Base-by-base conservation (phyloP, 306 rosid species). In the Gynostemma pentaphyllum region DNA sequence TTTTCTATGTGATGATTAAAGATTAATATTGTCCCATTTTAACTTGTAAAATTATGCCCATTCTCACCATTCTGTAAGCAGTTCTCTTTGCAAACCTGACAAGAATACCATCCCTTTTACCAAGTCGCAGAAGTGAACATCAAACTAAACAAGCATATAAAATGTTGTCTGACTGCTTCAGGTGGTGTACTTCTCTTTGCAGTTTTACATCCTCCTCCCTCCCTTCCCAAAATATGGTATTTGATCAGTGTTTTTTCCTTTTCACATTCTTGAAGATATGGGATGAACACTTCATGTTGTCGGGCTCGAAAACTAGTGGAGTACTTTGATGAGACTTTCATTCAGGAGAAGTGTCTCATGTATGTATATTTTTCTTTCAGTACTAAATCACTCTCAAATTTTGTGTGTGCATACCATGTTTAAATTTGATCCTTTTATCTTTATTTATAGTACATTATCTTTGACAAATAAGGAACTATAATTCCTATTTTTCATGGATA, bases 101-200 rank as follows among this genome's bases (percentile, higher is more conserved):
- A 68, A 78, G 82, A 74, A 72, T 55, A 13, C 97, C 97, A 9
- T 85, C 92, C 55, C 96, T 91, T 81, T 87, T 91, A 77, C 97
- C 97, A 0, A 82, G 77, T 71, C 80, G 76, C 74, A 83, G 83
- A 79, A 91, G 82, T 73, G 89, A 75, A 70, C 92, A 79, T 51
- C 94, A 83, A 84, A 75, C 57, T 27, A 87, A 76, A 74, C 87
- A 76, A 70, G 96, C 97, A 52, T 75, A 76, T 76, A 78, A 67
- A 76, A 83, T 91, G 97, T 61, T 87, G 72, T 79, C 97, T 24
- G 97, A 91, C 72, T 82, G 89, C 80, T 91, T 87, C 92, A 87
- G 97, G 97, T 91, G n/a, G n/a, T 59, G 67, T 62, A 39, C 61
- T 45, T 72, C 62, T 72, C 69, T 52, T 68, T 45, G 36, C 49